Conservation (phyloP, 768 basidiomycete genomes). For the Russula sp. region DNA sequence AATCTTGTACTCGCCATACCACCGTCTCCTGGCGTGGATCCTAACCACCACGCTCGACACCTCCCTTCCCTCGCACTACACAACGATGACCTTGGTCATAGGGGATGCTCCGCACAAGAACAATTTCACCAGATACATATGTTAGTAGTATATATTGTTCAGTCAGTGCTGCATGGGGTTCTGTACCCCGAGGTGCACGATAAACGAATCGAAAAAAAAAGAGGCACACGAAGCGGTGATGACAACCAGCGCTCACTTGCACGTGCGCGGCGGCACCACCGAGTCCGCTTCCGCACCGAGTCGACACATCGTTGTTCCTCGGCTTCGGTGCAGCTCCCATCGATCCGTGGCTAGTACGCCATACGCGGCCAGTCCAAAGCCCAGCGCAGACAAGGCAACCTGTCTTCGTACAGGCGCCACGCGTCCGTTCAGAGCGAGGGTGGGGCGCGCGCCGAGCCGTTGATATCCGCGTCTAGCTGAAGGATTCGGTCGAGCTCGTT, state of each 20-base stretch:
- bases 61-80: too few species aligned
- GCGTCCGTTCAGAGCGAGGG: conserved; percentile 51
- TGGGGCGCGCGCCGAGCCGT: not conserved
- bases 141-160: too few species aligned
- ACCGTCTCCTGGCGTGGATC: too few species aligned
- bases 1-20: too few species aligned
- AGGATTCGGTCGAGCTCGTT: conserved; percentile 68
- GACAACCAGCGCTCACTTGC: conserved; percentile 21
- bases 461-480: conserved; percentile 36
- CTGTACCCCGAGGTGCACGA: too few species aligned
- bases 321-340: conserved; percentile 52
- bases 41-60: too few species aligned
- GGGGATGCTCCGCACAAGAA: too few species aligned
- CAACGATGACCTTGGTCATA: too few species aligned
- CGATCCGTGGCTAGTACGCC: conserved; percentile 42
- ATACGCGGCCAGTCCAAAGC: conserved; percentile 57
- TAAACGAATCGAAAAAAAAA: too few species aligned
- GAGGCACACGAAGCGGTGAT: too few species aligned
- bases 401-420: conserved; percentile 80
- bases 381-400: conserved; percentile 79
- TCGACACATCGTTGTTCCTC: conserved; percentile 33
- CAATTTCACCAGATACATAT: too few species aligned
- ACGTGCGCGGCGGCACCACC: conserved; percentile 9
- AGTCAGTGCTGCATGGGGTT: too few species aligned
- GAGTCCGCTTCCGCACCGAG: conserved; percentile 20